Evolutionary conservation across 2,329 filamentous ascomycete genomes (phyloP).

Genomic region (Colletotrichum viniferum): DNA sequence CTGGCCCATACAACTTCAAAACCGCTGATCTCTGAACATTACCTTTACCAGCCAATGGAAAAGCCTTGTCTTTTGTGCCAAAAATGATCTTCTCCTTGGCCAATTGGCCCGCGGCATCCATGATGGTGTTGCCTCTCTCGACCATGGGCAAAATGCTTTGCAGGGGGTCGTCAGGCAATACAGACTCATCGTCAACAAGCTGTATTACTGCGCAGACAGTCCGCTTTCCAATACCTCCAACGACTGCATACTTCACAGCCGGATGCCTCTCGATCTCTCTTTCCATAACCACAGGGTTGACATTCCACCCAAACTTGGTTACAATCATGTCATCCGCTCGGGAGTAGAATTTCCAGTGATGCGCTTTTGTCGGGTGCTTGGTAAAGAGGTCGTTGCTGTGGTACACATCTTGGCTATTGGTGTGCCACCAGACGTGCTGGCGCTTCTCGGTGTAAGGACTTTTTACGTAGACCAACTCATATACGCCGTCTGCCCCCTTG

Average conservation of each 20-base stretch:
- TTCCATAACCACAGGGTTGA: slow-evolving; percentile 44
- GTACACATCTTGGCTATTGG: neutral
- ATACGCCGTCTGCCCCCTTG: slow-evolving; percentile 25
- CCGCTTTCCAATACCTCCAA: slow-evolving; percentile 36
- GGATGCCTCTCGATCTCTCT: slow-evolving; percentile 32
- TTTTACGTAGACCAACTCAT: slow-evolving; percentile 36
- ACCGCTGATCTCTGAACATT: slow-evolving; percentile 45
- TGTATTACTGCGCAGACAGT: slow-evolving; percentile 21
- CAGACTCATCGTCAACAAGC: slow-evolving; percentile 22
- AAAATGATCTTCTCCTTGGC: slow-evolving; percentile 31
- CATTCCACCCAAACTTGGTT: slow-evolving; percentile 44
- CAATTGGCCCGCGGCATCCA: slow-evolving; percentile 47
- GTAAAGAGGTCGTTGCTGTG: slow-evolving; percentile 42
- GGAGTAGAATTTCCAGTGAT: slow-evolving; percentile 39
- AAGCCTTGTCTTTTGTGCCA: slow-evolving; percentile 46
- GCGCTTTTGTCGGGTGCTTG: slow-evolving; percentile 34
- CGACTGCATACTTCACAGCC: slow-evolving; percentile 31
- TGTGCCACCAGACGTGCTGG: slow-evolving; percentile 43
- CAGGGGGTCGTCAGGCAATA: neutral
- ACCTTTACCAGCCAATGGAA: slow-evolving; percentile 48
- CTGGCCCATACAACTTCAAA: slow-evolving; percentile 42
- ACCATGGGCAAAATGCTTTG: slow-evolving; percentile 50
- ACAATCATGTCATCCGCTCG: slow-evolving; percentile 44
- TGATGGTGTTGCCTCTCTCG: slow-evolving; percentile 51
- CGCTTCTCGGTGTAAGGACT: slow-evolving; percentile 25